phyloP scores from a whole-genome alignment of 805 yeast species.

The Cyberlindnera amylophila region DNA sequence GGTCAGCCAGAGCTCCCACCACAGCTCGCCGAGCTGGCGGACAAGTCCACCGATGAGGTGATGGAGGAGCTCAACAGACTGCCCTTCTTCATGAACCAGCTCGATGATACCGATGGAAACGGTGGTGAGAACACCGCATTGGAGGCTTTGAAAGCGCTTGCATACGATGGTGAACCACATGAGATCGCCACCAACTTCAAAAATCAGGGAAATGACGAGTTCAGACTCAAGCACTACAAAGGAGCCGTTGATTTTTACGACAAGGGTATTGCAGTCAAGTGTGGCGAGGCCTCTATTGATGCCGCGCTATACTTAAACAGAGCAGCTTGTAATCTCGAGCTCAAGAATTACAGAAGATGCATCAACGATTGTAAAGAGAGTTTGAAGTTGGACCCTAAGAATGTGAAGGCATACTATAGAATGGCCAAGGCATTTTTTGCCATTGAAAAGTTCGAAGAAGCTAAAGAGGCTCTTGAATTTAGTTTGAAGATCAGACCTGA shows the following conservation, averaged over 20 bases:
- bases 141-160: slow-evolving; percentile 88
- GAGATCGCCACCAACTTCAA: slow-evolving; percentile 89
- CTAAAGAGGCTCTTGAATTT: slow-evolving; percentile 58
- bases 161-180: slow-evolving; percentile 93
- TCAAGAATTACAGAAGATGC: slow-evolving; percentile 79
- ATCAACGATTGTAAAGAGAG: slow-evolving; percentile 82
- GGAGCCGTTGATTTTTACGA: slow-evolving; percentile 78
- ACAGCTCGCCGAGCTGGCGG: slow-evolving; percentile 59
- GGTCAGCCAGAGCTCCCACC: slow-evolving; percentile 78
- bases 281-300: slow-evolving; percentile 51
- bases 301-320: slow-evolving; percentile 71
- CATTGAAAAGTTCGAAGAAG: slow-evolving; percentile 69
- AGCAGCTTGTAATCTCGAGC: slow-evolving; percentile 87
- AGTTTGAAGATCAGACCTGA: slow-evolving; percentile 59
- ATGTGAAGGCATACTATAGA: slow-evolving; percentile 80
- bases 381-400: slow-evolving; percentile 58
- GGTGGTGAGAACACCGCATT: slow-evolving; percentile 71
- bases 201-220: slow-evolving; percentile 89
- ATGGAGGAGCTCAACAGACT: slow-evolving; percentile 72
- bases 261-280: slow-evolving; percentile 70
- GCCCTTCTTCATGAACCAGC: slow-evolving; percentile 91
- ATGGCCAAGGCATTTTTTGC: slow-evolving; percentile 77
- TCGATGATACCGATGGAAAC: slow-evolving; percentile 72
- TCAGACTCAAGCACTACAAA: slow-evolving; percentile 62
- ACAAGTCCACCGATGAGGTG: slow-evolving; percentile 71